phyloP scores from a whole-genome alignment of 1,284 basidiomycete species.

The Schizopora paradoxa region DNA sequence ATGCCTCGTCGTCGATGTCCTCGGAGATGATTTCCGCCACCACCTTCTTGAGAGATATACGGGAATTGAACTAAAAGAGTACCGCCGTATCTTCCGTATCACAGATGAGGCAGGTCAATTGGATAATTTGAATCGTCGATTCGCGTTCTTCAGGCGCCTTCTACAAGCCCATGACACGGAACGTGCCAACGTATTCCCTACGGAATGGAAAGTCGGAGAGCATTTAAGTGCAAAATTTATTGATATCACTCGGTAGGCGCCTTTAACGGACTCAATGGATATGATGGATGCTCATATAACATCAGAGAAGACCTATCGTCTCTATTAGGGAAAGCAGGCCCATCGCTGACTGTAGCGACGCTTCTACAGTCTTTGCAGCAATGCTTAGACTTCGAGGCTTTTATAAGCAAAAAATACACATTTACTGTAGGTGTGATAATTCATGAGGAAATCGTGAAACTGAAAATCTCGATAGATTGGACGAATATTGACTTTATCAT shows the following conservation, averaged over 20 bases:
- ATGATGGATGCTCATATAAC: not conserved
- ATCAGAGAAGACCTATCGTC: constrained; percentile 65
- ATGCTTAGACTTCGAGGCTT: constrained; percentile 80
- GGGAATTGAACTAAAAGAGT: constrained; percentile 89
- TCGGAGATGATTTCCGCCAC: constrained; percentile 76
- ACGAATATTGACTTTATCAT: constrained; percentile 51
- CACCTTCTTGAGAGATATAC: constrained; percentile 89
- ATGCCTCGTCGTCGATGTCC: constrained; percentile 79
- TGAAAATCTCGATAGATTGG: constrained; percentile 47
- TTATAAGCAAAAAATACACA: constrained; percentile 74
- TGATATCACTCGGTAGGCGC: constrained; percentile 74
- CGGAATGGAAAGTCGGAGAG: constrained; percentile 79
- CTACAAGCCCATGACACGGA: constrained; percentile 87
- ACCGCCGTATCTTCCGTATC: constrained; percentile 90
- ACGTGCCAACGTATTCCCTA: constrained; percentile 76
- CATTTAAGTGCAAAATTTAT: constrained; percentile 77
- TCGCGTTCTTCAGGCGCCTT: constrained; percentile 95
- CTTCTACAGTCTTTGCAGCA: constrained; percentile 83
- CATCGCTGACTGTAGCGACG: constrained; percentile 69
- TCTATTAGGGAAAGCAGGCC: constrained; percentile 61
- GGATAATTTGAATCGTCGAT: constrained; percentile 91
- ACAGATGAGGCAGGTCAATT: constrained; percentile 93
- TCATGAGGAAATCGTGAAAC: constrained; percentile 4
- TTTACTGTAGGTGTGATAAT: constrained; percentile 52
- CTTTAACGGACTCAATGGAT: not conserved